Conservation (phyloP, 2,329 filamentous ascomycete species). For the Verticillium albo-atrum region DNA sequence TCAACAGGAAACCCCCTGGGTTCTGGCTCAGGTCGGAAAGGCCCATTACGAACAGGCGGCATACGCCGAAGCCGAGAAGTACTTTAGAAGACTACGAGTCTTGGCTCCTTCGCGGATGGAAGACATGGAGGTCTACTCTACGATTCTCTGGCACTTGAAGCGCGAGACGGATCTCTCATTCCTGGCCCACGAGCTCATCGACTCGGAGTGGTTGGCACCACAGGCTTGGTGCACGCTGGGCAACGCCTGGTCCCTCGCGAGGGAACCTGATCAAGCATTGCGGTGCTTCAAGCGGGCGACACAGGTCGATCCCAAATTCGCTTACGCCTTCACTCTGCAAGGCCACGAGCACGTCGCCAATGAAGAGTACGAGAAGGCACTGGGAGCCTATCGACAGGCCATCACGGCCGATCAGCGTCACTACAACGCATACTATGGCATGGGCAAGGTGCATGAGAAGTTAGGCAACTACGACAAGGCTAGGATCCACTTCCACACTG, state of each 20-base stretch:
- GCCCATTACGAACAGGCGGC: conserved; percentile 87
- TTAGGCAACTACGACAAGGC: conserved; percentile 88
- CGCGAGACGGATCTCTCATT: conserved; percentile 88
- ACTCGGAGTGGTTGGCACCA: conserved; percentile 81
- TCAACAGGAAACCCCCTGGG: conserved; percentile 90
- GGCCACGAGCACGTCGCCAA: conserved; percentile 95
- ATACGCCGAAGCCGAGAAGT: conserved; percentile 82
- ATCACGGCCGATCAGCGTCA: conserved; percentile 83
- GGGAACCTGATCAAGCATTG: conserved; percentile 91
- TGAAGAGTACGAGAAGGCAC: conserved; percentile 94
- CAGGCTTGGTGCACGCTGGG: conserved; percentile 95
- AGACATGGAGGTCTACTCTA: conserved; percentile 98
- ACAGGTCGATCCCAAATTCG: conserved; percentile 83
- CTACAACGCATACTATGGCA: conserved; percentile 98
- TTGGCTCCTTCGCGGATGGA: conserved; percentile 79
- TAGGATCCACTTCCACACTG: conserved; percentile 84
- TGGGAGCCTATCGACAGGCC: conserved; percentile 79
- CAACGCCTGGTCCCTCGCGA: conserved; percentile 88
- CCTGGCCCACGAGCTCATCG: conserved; percentile 84
- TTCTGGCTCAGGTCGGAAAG: conserved; percentile 83
- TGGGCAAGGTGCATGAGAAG: conserved; percentile 78
- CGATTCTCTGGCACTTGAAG: conserved; percentile 97
- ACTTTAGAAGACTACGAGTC: conserved; percentile 74
- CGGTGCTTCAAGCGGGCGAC: conserved; percentile 93
- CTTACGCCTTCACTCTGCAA: conserved; percentile 92